These are phyloP conservation scores for Fusarium temperatum DNA, from an alignment of 2,329 filamentous ascomycete genomes.

Conservation along the genomic window DNA sequence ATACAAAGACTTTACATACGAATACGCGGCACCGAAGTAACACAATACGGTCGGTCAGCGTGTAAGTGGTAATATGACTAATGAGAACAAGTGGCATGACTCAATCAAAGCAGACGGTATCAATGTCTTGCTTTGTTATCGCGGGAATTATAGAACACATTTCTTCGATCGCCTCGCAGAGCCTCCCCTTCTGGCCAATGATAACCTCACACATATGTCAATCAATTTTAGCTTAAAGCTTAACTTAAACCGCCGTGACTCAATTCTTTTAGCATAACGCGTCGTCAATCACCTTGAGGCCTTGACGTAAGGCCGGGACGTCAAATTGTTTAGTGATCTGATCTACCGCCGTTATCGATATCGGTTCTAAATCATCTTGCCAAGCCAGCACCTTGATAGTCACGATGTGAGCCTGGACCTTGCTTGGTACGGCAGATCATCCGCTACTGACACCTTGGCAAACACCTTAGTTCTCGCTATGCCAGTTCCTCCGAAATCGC, in stretches of 20 bases:
- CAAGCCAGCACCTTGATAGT: not conserved
- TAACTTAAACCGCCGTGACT: not conserved
- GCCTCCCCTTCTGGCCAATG: not conserved
- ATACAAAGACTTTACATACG: not conserved
- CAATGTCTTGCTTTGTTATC: not conserved
- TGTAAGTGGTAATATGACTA: not conserved
- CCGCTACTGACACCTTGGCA: not conserved
- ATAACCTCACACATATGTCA: not conserved
- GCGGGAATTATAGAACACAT: not conserved
- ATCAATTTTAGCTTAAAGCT: not conserved
- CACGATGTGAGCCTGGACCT: not conserved
- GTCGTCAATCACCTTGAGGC: no score
- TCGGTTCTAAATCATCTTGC: not conserved
- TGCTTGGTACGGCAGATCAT: not conserved
- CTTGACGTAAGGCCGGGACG: not conserved
- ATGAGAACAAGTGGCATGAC: not conserved
- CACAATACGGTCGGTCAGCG: rapidly evolving
- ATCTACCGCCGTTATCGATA: not conserved
- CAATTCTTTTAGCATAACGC: not conserved
- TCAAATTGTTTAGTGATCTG: not conserved
- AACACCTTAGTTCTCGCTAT: not conserved
- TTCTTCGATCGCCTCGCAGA: no score
- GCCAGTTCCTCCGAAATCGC: not conserved
- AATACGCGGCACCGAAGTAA: not conserved
- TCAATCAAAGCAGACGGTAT: no score